A percentile compares a stretch with the other conserved stretches of the same genome.
Conservation (phyloP, 2,329 filamentous ascomycete genomes). For the Pseudogymnoascus sp. region DNA sequence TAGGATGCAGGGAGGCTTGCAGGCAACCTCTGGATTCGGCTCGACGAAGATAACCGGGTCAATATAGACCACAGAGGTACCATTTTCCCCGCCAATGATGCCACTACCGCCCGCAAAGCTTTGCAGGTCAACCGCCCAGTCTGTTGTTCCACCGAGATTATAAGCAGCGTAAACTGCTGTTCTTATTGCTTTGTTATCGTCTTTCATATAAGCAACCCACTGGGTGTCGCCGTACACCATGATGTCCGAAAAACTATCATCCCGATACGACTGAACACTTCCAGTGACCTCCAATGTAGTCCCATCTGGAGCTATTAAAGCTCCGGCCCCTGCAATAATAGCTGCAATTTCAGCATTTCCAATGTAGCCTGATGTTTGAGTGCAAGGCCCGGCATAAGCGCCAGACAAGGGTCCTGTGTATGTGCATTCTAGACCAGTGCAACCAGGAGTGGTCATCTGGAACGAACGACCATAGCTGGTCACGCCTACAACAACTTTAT, state of each 20-base stretch:
- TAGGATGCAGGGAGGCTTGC: too few species aligned
- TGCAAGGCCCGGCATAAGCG: slow-evolving; percentile 27
- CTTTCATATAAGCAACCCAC: slow-evolving; percentile 24
- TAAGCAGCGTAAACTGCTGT: slow-evolving; percentile 15
- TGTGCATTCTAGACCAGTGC: slow-evolving; percentile 14
- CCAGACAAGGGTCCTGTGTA: slow-evolving; percentile 22
- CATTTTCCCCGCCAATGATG: too few species aligned
- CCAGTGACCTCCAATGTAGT: slow-evolving; percentile 17
- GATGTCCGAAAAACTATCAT: slow-evolving; percentile 17
- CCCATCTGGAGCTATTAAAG: background rate
- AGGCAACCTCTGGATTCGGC: too few species aligned
- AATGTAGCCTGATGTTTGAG: slow-evolving; percentile 27
- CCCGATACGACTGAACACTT: slow-evolving; percentile 18
- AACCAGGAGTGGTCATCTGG: too few species aligned
- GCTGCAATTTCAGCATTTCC: slow-evolving; percentile 28
- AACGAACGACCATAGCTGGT: too few species aligned
- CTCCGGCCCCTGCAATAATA: slow-evolving; percentile 19
- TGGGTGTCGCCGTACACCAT: slow-evolving; percentile 22
- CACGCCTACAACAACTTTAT: too few species aligned
- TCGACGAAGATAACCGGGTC: too few species aligned
- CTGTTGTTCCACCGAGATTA: slow-evolving; percentile 25
- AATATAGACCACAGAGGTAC: too few species aligned
- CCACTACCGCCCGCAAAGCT: too few species aligned
- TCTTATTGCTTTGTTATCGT: slow-evolving; percentile 19
- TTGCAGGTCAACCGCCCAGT: slow-evolving; percentile 30